phyloP scores from a whole-genome alignment of 805 yeast species.

The Zygosaccharomyces gambellarensis region DNA sequence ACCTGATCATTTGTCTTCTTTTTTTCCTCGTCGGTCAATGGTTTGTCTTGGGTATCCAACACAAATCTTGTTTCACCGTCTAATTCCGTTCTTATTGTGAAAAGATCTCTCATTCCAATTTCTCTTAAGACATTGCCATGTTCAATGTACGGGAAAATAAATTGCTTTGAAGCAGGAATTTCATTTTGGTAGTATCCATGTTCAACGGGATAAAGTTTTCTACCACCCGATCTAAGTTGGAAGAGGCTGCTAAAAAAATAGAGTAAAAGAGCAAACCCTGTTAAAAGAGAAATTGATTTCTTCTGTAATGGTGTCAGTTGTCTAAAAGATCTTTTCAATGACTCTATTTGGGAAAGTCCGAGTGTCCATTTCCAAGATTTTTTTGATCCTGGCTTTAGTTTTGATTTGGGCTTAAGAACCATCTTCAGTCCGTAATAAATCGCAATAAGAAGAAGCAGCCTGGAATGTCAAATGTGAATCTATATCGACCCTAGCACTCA shows the following conservation, averaged over 20 bases:
- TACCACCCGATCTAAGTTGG: slow-evolving; percentile 10
- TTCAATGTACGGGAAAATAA: slow-evolving; percentile 72
- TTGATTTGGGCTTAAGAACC: slow-evolving; percentile 31
- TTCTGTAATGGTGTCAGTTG: slow-evolving; percentile 2
- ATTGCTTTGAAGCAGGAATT: slow-evolving; percentile 45
- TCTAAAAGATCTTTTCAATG: not conserved
- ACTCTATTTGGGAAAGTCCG: not conserved
- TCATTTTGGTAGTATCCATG: slow-evolving; percentile 46
- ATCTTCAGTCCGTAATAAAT: slow-evolving; percentile 20
- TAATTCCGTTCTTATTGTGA: slow-evolving; percentile 43
- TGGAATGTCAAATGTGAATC: not conserved
- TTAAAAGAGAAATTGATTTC: slow-evolving; percentile 7
- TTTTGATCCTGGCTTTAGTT: slow-evolving; percentile 14
- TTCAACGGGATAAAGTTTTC: slow-evolving; percentile 23
- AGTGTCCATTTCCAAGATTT: slow-evolving; percentile 8
- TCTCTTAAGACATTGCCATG: slow-evolving; percentile 59
- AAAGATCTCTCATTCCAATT: slow-evolving; percentile 48
- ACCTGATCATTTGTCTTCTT: slow-evolving; percentile 34
- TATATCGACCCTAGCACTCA: no score
- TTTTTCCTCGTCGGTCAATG: slow-evolving; percentile 37
- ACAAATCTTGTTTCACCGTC: slow-evolving; percentile 40
- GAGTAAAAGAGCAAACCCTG: slow-evolving; percentile 13
- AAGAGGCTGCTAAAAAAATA: slow-evolving; percentile 20
- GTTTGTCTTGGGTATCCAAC: slow-evolving; percentile 38
- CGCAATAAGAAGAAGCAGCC: slow-evolving; percentile 18